Evolutionary conservation across 192 early-diverging fungal genomes (phyloP).

Genomic region (Diversispora epigaea): DNA sequence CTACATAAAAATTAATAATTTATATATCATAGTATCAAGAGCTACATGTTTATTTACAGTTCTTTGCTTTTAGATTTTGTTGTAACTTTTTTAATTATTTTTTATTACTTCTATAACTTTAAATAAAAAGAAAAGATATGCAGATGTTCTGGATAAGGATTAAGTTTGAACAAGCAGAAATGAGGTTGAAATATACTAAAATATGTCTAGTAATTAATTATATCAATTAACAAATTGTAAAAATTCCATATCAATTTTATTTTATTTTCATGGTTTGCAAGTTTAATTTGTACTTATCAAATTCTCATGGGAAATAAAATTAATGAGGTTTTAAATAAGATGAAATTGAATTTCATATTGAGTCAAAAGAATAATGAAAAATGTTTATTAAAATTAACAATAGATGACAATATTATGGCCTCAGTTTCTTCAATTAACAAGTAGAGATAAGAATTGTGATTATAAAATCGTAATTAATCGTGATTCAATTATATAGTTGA

Average conservation of each 20-base stretch:
- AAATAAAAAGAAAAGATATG: not conserved
- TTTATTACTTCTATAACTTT: not conserved
- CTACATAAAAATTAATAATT: not conserved
- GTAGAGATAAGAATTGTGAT: no score
- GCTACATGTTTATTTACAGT: not conserved
- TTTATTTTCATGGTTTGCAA: not conserved
- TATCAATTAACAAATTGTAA: not conserved
- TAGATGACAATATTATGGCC: not conserved
- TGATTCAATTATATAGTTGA: no score
- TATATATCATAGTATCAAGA: not conserved
- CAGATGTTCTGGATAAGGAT: not conserved
- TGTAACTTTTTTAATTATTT: not conserved
- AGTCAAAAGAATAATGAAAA: not conserved
- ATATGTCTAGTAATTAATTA: not conserved
- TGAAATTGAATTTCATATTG: slow-evolving; percentile 2
- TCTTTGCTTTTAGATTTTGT: not conserved
- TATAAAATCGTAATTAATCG: no score
- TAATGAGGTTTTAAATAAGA: not conserved
- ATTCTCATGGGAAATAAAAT: not conserved
- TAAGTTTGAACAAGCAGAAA: not conserved
- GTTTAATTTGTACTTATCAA: slow-evolving; percentile 2
- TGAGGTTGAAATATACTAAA: not conserved
- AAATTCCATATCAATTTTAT: not conserved
- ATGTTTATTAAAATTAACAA: no score
- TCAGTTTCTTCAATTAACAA: not conserved